Evolutionary conservation across 768 basidiomycete species (phyloP).

Genomic region (Suillus subluteus): DNA sequence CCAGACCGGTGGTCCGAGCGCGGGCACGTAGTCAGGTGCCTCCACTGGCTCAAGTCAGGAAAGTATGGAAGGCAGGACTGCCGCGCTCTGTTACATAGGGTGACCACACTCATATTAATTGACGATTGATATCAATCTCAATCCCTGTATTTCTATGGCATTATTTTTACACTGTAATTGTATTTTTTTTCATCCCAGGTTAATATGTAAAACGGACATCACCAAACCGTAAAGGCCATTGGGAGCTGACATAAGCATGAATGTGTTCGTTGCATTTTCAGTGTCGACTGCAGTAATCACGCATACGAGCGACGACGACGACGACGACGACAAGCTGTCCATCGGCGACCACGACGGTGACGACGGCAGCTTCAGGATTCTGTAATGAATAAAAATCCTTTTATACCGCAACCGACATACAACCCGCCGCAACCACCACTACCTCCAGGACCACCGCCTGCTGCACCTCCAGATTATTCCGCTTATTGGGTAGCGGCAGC

Average conservation of each 20-base stretch:
- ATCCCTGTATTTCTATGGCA: not conserved
- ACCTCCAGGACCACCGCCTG: slow-evolving; percentile 79
- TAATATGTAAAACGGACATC: not conserved
- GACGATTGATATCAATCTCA: not conserved
- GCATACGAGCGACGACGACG: slow-evolving; percentile 18
- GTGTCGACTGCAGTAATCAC: not conserved
- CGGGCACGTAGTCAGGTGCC: not conserved
- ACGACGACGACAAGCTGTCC: slow-evolving; percentile 20
- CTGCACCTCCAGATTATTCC: slow-evolving; percentile 75
- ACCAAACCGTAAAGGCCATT: too few species aligned
- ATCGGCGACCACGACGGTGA: slow-evolving; percentile 16
- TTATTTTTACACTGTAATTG: not conserved
- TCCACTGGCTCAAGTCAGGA: slow-evolving; percentile 7
- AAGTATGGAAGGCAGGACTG: not conserved
- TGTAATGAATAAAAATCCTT: slow-evolving; percentile 84
- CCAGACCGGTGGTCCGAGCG: slow-evolving; percentile 1
- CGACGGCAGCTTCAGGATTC: slow-evolving; percentile 5
- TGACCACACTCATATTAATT: too few species aligned
- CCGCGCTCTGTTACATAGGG: too few species aligned
- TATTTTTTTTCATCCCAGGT: not conserved
- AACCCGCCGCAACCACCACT: slow-evolving; percentile 75
- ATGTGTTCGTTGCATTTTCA: slow-evolving; percentile 9
- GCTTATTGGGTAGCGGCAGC: slow-evolving; percentile 75
- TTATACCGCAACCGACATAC: slow-evolving; percentile 69
- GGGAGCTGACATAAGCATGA: slow-evolving; percentile 7